Conservation (phyloP, 1,139 yeast genomes). For the Blastobotrys capitulatus region DNA sequence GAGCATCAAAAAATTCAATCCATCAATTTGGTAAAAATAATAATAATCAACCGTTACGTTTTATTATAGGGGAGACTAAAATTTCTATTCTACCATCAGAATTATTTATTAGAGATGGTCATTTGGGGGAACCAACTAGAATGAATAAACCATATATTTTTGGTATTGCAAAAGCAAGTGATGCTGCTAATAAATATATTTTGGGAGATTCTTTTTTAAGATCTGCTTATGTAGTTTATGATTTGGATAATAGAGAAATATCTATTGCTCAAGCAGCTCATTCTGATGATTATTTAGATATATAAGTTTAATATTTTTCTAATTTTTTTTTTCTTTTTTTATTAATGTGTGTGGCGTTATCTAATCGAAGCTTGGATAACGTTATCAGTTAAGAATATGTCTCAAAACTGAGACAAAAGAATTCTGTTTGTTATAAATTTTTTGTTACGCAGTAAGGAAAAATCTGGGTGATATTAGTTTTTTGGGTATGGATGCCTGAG, state of each 20-base stretch:
- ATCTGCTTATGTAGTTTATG: conserved; percentile 71
- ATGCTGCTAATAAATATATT: conserved; percentile 10
- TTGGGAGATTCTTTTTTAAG: conserved; percentile 75
- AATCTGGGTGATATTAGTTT: too few species aligned
- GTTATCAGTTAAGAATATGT: too few species aligned
- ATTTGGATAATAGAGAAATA: conserved; percentile 37
- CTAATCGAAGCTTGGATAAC: too few species aligned
- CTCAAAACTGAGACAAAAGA: too few species aligned
- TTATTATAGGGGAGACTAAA: conserved; percentile 38
- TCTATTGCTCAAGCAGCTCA: conserved; percentile 21
- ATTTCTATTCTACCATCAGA: conserved; percentile 40
- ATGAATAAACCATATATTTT: not conserved
- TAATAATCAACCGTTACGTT: conserved; percentile 22
- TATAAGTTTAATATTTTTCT: too few species aligned
- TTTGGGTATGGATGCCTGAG: too few species aligned
- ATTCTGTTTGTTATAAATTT: too few species aligned
- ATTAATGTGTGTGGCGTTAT: too few species aligned
- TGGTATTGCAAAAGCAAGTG: conserved; percentile 3
- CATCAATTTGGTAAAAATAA: not conserved
- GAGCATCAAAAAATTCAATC: not conserved
- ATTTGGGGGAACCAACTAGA: conserved; percentile 12
- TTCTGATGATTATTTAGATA: not conserved
- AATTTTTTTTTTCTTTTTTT: too few species aligned
- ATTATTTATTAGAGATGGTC: conserved; percentile 22
- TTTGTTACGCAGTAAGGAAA: too few species aligned